Percentiles rank a stretch among this genome's conserved stretches.
Evolutionary conservation across 2,329 filamentous ascomycete genomes (phyloP).

Genomic region (Chaetomiaceae sp.): DNA sequence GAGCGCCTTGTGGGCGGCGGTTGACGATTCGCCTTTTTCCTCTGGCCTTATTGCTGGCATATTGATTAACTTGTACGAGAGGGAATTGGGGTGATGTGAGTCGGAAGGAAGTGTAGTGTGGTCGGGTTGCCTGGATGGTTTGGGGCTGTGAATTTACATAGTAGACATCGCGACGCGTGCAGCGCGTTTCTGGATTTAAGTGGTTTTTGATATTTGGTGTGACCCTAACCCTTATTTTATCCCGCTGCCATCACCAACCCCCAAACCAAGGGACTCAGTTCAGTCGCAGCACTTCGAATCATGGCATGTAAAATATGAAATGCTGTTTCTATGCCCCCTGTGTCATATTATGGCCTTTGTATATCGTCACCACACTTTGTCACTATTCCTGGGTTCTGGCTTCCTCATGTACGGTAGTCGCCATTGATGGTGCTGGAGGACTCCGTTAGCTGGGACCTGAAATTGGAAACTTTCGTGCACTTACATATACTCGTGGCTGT

Average conservation of each 20-base stretch:
- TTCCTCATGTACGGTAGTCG: slow-evolving; percentile 58
- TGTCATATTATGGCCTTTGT: no score
- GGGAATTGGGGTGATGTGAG: neutral
- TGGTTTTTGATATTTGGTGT: slow-evolving; percentile 9
- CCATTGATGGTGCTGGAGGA: slow-evolving; percentile 55
- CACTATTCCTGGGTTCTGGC: no score
- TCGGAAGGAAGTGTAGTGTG: neutral
- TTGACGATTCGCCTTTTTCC: slow-evolving; percentile 58
- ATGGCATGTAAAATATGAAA: no score
- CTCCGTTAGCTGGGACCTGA: slow-evolving; percentile 22
- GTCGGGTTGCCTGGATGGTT: neutral
- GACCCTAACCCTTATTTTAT: slow-evolving; percentile 22
- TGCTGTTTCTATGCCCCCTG: neutral
- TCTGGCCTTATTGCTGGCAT: slow-evolving; percentile 51
- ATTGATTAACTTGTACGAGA: slow-evolving; percentile 3
- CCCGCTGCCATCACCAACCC: no score
- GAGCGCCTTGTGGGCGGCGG: slow-evolving; percentile 52
- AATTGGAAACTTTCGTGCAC: slow-evolving; percentile 10
- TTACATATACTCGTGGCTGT: slow-evolving; percentile 71
- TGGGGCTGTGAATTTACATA: no score
- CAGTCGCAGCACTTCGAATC: no score
- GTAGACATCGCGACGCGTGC: slow-evolving; percentile 12
- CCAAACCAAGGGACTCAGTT: no score
- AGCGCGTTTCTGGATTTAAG: slow-evolving; percentile 21
- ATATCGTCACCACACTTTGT: neutral